phyloP scores from a whole-genome alignment of 2,329 filamentous ascomycete species.

The Cladosporium halotolerans region DNA sequence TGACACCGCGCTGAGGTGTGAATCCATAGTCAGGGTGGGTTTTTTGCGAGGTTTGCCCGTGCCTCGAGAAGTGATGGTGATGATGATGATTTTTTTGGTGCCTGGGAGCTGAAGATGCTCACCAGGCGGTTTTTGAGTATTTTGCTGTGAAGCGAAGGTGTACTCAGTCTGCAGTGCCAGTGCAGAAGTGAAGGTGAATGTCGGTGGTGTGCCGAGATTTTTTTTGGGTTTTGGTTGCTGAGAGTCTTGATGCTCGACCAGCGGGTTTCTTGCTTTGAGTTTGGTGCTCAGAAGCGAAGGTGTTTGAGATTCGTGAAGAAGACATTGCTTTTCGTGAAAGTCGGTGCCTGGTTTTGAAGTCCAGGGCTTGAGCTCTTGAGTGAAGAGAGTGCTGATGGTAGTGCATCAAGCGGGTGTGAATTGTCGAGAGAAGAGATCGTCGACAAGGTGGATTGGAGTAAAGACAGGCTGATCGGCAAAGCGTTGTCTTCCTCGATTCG shows the following conservation, averaged over 20 bases:
- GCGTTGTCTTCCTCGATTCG: no score
- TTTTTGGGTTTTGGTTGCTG: not conserved
- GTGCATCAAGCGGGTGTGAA: not conserved
- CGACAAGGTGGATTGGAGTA: not conserved
- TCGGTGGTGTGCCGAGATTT: no score
- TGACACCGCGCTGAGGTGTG: conserved; percentile 4
- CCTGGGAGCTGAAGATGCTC: not conserved
- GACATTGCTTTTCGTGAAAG: no score
- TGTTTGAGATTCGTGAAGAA: no score
- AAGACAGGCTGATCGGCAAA: no score
- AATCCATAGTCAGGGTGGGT: conserved; percentile 5
- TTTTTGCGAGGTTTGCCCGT: conserved; percentile 5
- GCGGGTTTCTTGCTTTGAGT: not conserved
- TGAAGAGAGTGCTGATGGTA: not conserved
- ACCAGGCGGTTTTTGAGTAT: not conserved
- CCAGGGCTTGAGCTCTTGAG: not conserved
- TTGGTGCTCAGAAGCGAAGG: not conserved
- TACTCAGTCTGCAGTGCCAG: no score
- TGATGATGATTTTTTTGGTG: not conserved
- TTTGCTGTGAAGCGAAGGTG: no score
- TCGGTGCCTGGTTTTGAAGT: not conserved
- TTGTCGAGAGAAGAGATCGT: not conserved
- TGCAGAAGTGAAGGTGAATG: no score
- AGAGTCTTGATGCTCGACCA: not conserved
- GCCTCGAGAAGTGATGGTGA: not conserved